Base-by-base conservation (phyloP, 306 rosid species). In the Cicer arietinum region DNA sequence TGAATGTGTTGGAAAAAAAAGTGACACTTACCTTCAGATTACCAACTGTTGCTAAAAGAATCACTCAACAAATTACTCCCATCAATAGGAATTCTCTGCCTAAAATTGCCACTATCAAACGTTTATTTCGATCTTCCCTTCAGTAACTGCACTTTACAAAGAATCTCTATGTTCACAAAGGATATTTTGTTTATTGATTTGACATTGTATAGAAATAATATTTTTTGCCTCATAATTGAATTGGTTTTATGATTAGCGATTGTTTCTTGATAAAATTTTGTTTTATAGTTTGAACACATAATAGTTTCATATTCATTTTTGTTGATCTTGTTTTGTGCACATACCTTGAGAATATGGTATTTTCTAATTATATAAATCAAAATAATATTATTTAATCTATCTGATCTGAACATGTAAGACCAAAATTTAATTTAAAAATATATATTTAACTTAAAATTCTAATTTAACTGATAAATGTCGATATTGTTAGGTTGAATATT, bases 1-100 rank as follows among this genome's bases (percentile, higher is more conserved):
- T 92, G 84, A 85, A 80, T 67, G 85, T 85, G 20, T 43, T 86
- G 82, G 96, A 90, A 42, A 90, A 90, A 89, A 86, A 85, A 80
- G 98, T 92, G 63, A 85, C 81, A 37, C 83, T 90, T 30, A 82
- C 88, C 14, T 84, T 88, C 76, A 86, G 76, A 80, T 76, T 88
- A 68, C 81, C 88, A 42, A 64, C 73, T 0, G 66, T 53, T 66
- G 81, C 80, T 39, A 69, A 83, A 77, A 73, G 81, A 9, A 80
- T 74, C 8, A 51, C 72, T 4, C 48, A 39, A 45, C 83, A 85
- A 76, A 81, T 89, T 62, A 61, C 85, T 61, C 80, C 81, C 6
- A n/a, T 81, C 17, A 45, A 50, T 52, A 80, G 37, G 64, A 85
- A 59, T 11, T 75, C 81, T 7, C 81, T 86, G 3, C 83, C 87